Evolutionary conservation across 1,284 basidiomycete genomes (phyloP).

Genomic region (Ustilago lituana): DNA sequence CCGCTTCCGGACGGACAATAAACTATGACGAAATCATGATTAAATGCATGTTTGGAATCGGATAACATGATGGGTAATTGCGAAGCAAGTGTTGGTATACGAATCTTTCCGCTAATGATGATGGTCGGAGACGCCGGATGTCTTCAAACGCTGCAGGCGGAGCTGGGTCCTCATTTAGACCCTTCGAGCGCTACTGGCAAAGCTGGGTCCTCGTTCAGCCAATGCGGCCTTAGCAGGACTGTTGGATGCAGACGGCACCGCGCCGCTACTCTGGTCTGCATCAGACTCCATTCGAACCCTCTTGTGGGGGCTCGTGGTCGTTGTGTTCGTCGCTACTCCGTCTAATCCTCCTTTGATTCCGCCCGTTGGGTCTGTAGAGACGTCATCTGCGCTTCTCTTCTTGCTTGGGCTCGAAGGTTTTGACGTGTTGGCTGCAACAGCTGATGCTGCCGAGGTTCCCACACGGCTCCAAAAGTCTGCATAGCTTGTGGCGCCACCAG

Average conservation of each 20-base stretch:
- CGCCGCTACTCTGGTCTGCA: conserved; percentile 7
- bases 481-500: conserved; percentile 46
- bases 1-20: no score
- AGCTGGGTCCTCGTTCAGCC: conserved; percentile 35
- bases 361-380: not conserved
- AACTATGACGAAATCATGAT: no score
- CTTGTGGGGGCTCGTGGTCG: conserved; percentile 31
- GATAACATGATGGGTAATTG: conserved; percentile 2
- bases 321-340: not conserved
- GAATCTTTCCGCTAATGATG: conserved; percentile 1
- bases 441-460: conserved; percentile 24
- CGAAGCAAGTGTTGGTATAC: conserved; percentile 7
- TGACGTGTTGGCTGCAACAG: conserved; percentile 4
- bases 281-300: conserved; percentile 38
- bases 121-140: no score
- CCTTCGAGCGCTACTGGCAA: conserved; percentile 21
- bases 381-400: conserved; percentile 39
- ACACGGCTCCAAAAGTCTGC: conserved; percentile 57
- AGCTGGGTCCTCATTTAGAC: conserved; percentile 5
- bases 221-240: conserved; percentile 38
- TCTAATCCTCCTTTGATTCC: not conserved
- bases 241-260: conserved; percentile 4
- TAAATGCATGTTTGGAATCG: conserved; percentile 1
- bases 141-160: conserved; percentile 5
- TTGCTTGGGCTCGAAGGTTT: conserved; percentile 36